phyloP scores from a whole-genome alignment of 2,329 filamentous ascomycete species.

The Lomentospora prolificans region DNA sequence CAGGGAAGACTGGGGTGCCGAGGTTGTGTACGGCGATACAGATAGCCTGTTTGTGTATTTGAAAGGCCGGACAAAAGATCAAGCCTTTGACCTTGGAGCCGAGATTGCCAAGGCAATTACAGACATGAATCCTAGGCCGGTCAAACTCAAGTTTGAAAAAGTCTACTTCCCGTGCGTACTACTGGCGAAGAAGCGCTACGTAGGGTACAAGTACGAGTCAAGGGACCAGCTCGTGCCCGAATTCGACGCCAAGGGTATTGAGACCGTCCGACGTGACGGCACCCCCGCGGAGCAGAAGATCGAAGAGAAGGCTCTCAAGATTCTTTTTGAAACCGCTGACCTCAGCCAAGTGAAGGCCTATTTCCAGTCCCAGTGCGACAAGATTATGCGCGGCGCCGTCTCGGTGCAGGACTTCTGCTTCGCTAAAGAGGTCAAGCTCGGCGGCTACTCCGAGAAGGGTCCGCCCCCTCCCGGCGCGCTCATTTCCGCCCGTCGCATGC shows the following conservation, averaged over 20 bases:
- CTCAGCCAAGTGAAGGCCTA: slow-evolving; percentile 81
- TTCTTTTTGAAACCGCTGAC: slow-evolving; percentile 84
- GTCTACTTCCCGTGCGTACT: slow-evolving; percentile 94
- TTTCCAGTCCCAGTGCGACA: slow-evolving; percentile 81
- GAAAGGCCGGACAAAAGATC: slow-evolving; percentile 72
- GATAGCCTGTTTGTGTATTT: slow-evolving; percentile 90
- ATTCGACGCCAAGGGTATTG: slow-evolving; percentile 97
- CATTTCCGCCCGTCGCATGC: slow-evolving; percentile 78
- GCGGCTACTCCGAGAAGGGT: slow-evolving; percentile 70
- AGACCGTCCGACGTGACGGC: slow-evolving; percentile 90
- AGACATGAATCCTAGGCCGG: slow-evolving; percentile 75
- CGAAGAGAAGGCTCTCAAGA: slow-evolving; percentile 79
- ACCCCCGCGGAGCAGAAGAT: slow-evolving; percentile 95
- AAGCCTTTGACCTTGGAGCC: slow-evolving; percentile 86
- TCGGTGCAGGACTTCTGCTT: slow-evolving; percentile 96
- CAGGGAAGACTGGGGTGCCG: slow-evolving; percentile 76
- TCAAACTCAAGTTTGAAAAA: slow-evolving; percentile 98
- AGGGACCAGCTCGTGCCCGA: slow-evolving; percentile 67
- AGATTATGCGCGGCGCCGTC: slow-evolving; percentile 82
- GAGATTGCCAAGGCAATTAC: slow-evolving; percentile 87
- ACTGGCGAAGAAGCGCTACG: slow-evolving; percentile 94
- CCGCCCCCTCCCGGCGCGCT: slow-evolving; percentile 77
- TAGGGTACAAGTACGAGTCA: slow-evolving; percentile 92
- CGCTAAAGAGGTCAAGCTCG: slow-evolving; percentile 81
- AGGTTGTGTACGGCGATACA: slow-evolving; percentile 96